Evolutionary conservation across 768 basidiomycete genomes (phyloP).

Genomic region (Naematelia aurantialba): DNA sequence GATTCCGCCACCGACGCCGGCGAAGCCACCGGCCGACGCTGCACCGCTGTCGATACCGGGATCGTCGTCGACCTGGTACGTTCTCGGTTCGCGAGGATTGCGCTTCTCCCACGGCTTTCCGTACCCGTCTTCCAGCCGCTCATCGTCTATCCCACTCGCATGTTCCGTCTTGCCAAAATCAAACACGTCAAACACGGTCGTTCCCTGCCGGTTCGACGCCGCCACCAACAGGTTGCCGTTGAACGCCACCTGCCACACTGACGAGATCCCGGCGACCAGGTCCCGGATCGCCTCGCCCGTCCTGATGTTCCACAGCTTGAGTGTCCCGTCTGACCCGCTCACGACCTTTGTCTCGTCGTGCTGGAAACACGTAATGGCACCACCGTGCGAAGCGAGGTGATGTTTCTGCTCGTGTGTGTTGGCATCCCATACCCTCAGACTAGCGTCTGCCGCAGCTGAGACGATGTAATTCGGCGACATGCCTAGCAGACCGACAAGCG

Average conservation of each 20-base stretch:
- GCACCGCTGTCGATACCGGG: no score
- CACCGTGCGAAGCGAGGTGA: constrained; percentile 82
- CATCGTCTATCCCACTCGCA: constrained; percentile 30
- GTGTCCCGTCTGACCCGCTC: constrained; percentile 87
- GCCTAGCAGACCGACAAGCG: constrained; percentile 87
- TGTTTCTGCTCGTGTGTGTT: constrained; percentile 73
- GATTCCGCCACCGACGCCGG: no score
- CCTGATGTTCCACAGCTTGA: constrained; percentile 96
- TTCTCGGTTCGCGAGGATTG: constrained; percentile 23
- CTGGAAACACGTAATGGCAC: constrained; percentile 99
- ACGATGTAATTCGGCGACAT: constrained; percentile 86
- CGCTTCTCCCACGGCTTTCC: constrained; percentile 28
- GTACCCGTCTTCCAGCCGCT: constrained; percentile 23
- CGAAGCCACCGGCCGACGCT: no score
- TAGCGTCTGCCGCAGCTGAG: constrained; percentile 93
- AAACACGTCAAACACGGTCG: constrained; percentile 51
- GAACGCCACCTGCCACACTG: constrained; percentile 97
- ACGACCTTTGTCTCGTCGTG: constrained; percentile 97
- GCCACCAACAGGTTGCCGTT: constrained; percentile 92
- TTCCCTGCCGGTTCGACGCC: constrained; percentile 55
- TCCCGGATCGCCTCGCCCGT: constrained; percentile 84
- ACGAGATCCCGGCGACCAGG: constrained; percentile 81
- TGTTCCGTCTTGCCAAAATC: constrained; percentile 32
- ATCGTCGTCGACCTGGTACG: constrained; percentile 24
- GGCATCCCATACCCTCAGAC: constrained; percentile 90